Evolutionary conservation across 139 green algal species (phyloP), one percentile per base, ranked within the genome.

Genomic region (Raphidocelis subcapitata): DNA sequence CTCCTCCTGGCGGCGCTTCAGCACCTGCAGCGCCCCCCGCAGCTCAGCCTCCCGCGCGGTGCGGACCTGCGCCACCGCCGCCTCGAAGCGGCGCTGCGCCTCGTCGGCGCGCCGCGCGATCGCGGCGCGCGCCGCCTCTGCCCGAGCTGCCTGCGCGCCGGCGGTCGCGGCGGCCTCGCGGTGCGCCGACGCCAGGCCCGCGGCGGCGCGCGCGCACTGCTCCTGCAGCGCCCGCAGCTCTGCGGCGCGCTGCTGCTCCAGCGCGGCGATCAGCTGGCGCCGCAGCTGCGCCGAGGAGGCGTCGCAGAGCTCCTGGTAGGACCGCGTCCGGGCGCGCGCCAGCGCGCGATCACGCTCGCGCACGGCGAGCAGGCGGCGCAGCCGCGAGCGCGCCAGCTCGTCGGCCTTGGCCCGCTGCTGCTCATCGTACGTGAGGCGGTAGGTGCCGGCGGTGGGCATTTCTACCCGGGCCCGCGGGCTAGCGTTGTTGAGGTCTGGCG

Each of bases 311-410:
- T 62, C 32, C 49, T 70, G 54, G 33, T 65, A 77, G 10, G 24
- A 24, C 12, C 49, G 33, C 12, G 60, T 28, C 8, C 60, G 24
- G 8, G 61, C 29, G 18, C 47, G 60, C 5, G 70, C 61, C 3
- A 77, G 33, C 70, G 69, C 60, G 20, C 52, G 62, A 44, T 63
- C 70, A 14, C 62, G 70, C 5, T n/a, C 26, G 20, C 70, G 60
- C 49, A 77, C 70, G 16, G 68, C 59, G 46, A 70, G 70, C 70
- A 77, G 62, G 36, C 70, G 61, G n/a, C 69, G 70, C 70, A 77
- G 46, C 23, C 70, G 70, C 4, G 47, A 31, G 23, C 47, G 33
- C 21, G 29, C 61, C 61, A 77, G 33, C 60, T 49, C 29, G 20
- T 33, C 32, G 20, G 61, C 31, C 32, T 77, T 77, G n/a, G 61